A percentile compares a stretch with the other conserved stretches of the same genome.
These are phyloP conservation scores for Mycosphaerella sp. DNA, from an alignment of 2,329 filamentous ascomycete species.

Conservation along the genomic window DNA sequence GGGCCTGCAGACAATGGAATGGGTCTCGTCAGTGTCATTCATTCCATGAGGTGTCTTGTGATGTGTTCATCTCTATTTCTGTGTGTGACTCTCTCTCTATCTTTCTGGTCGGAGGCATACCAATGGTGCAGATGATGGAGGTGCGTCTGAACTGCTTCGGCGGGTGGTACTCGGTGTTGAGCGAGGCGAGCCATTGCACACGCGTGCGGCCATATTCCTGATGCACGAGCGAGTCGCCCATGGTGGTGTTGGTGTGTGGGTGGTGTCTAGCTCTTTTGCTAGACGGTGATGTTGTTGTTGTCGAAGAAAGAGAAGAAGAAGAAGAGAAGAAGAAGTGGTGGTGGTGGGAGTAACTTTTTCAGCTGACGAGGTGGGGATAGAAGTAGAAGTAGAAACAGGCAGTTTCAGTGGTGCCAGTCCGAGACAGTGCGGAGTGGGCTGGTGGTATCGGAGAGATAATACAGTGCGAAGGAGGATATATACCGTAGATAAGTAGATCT, in stretches of 20 bases:
- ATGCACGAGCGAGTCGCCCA: constrained; percentile 76
- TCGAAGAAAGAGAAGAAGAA: background rate
- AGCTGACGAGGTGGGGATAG: background rate
- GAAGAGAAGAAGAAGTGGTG: background rate
- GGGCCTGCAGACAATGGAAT: constrained; percentile 53
- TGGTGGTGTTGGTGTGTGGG: constrained; percentile 33
- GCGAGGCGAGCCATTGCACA: constrained; percentile 65
- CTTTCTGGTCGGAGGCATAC: constrained; percentile 37
- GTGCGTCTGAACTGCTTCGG: constrained; percentile 89
- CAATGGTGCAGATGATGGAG: constrained; percentile 98
- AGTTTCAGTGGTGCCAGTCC: background rate
- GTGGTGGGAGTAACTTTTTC: background rate
- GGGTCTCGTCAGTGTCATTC: too few species aligned
- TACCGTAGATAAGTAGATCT: too few species aligned
- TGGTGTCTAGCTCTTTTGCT: background rate
- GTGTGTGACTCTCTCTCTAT: background rate
- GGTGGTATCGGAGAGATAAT: background rate
- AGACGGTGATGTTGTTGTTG: background rate
- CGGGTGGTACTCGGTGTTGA: constrained; percentile 85
- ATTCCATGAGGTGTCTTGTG: background rate
- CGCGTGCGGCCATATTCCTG: constrained; percentile 66
- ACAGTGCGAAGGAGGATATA: background rate
- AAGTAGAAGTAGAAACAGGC: background rate
- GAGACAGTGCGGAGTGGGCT: background rate
- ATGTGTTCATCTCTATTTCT: background rate